Evolutionary conservation across 2,329 filamentous ascomycete genomes (phyloP).

Genomic region (Hyphodiscus sp.): DNA sequence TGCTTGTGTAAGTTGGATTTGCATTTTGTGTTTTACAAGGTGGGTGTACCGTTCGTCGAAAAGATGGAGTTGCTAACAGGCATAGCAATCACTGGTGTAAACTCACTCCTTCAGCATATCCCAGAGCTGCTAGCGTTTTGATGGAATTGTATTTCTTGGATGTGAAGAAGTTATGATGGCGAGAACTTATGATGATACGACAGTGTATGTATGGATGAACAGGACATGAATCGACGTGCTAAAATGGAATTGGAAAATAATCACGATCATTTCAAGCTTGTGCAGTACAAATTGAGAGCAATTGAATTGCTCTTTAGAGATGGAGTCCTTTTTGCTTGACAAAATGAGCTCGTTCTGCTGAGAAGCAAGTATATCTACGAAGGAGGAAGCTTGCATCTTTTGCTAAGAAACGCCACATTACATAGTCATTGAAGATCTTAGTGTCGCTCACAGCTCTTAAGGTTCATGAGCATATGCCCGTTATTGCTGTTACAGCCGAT

Average conservation of each 20-base stretch:
- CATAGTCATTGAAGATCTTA: too few species aligned
- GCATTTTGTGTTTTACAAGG: not conserved
- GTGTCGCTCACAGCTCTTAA: too few species aligned
- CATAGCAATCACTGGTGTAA: slow-evolving; percentile 27
- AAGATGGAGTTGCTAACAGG: not conserved
- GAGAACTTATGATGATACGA: not conserved
- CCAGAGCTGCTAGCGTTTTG: slow-evolving; percentile 21
- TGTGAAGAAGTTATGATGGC: not conserved
- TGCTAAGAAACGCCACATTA: too few species aligned
- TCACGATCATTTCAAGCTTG: too few species aligned
- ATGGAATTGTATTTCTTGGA: slow-evolving; percentile 29
- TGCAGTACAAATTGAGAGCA: too few species aligned
- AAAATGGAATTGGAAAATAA: not conserved
- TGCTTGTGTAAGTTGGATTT: slow-evolving; percentile 24
- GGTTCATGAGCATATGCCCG: too few species aligned
- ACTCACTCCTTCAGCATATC: slow-evolving; percentile 20
- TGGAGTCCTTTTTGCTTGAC: too few species aligned
- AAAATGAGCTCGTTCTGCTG: too few species aligned
- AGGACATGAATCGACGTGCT: not conserved
- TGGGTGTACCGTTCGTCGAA: not conserved
- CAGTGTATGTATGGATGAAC: not conserved
- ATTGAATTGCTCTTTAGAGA: too few species aligned
- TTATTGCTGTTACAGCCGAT: too few species aligned
- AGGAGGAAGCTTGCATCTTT: too few species aligned
- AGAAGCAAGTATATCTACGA: too few species aligned